These are phyloP conservation scores for Yamadazyma kitorensis DNA, from an alignment of 805 yeast species.

Conservation along the genomic window DNA sequence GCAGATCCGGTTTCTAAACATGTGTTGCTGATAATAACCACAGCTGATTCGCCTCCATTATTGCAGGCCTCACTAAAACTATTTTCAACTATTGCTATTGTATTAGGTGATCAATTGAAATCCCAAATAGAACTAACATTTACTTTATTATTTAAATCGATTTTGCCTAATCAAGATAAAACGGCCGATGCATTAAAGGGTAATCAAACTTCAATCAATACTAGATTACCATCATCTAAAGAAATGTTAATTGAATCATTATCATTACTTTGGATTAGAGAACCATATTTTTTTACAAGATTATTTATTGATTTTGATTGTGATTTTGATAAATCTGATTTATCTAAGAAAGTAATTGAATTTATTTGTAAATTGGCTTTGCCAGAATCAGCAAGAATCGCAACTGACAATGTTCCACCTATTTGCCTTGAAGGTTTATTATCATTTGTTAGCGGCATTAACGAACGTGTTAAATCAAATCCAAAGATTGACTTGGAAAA, in stretches of 20 bases:
- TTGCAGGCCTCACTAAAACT: slow-evolving; percentile 74
- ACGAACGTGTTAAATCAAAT: slow-evolving; percentile 42
- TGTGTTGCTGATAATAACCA: slow-evolving; percentile 74
- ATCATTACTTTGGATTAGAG: slow-evolving; percentile 77
- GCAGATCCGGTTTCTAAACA: slow-evolving; percentile 85
- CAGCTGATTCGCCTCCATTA: slow-evolving; percentile 67
- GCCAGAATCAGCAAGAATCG: slow-evolving; percentile 77
- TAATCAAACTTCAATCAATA: slow-evolving; percentile 27
- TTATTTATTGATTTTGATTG: slow-evolving; percentile 86
- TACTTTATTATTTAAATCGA: slow-evolving; percentile 58
- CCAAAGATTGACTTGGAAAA: slow-evolving; percentile 6
- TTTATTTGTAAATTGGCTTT: slow-evolving; percentile 74
- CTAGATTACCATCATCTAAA: slow-evolving; percentile 35
- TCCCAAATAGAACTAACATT: slow-evolving; percentile 78
- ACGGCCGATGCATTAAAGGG: slow-evolving; percentile 7
- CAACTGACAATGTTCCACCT: slow-evolving; percentile 90
- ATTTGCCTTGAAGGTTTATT: slow-evolving; percentile 86
- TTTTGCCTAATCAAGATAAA: slow-evolving; percentile 37
- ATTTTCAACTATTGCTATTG: slow-evolving; percentile 67
- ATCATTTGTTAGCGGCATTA: slow-evolving; percentile 62
- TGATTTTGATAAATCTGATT: slow-evolving; percentile 79
- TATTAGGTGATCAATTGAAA: slow-evolving; percentile 63
- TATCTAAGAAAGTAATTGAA: slow-evolving; percentile 64
- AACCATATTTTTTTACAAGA: slow-evolving; percentile 72
- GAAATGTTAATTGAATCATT: slow-evolving; percentile 84